phyloP scores from a whole-genome alignment of 257 asterid species.

The Capsicum pubescens region DNA sequence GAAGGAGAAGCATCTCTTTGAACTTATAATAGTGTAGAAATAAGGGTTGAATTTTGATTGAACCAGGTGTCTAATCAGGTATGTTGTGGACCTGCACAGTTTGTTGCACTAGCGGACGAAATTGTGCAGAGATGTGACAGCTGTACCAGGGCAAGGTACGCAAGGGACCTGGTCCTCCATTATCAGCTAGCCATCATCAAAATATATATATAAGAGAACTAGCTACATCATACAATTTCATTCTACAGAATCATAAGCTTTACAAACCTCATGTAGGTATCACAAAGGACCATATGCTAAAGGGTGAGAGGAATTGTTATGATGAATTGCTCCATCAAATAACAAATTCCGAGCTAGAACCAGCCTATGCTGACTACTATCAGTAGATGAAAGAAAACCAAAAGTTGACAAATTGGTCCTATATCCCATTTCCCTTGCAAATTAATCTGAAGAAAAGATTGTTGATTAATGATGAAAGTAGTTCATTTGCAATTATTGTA shows the following conservation, averaged over 20 bases:
- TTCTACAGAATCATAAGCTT: not conserved
- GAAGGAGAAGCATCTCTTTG: no score
- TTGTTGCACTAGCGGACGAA: no score
- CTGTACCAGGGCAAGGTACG: no score
- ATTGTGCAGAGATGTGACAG: no score
- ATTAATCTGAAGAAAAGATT: not conserved
- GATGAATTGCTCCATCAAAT: not conserved
- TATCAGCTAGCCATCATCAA: no score
- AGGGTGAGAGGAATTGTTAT: not conserved
- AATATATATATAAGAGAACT: no score
- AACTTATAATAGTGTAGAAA: no score
- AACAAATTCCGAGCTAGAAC: conserved; percentile 2
- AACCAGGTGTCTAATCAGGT: no score
- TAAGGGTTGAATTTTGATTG: no score
- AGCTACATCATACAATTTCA: not conserved
- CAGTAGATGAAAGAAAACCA: conserved; percentile 2
- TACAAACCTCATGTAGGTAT: not conserved
- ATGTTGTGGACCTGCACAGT: no score
- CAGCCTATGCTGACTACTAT: not conserved
- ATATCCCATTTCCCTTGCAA: not conserved
- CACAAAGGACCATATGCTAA: no score
- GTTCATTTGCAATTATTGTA: not conserved
- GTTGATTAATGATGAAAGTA: not conserved
- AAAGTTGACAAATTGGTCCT: conserved; percentile 13
- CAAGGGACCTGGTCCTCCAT: no score